phyloP scores from a whole-genome alignment of 2,329 filamentous ascomycete species.

The Magnaporthiopsis rhizophila region DNA sequence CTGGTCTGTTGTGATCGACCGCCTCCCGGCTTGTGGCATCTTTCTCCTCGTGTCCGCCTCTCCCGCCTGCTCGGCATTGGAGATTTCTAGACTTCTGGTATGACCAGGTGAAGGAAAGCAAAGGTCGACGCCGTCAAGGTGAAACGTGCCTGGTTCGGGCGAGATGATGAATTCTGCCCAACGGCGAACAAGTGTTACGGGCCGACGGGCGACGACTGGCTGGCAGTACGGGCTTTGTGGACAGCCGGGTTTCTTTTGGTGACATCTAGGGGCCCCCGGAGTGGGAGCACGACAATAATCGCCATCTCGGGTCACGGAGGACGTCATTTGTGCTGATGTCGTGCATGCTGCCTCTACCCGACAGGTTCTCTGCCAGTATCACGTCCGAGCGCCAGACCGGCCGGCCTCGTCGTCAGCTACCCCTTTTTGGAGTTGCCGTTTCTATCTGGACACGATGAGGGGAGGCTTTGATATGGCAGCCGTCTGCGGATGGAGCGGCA shows the following conservation, averaged over 20 bases:
- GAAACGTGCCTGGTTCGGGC: slow-evolving; percentile 1
- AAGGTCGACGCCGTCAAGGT: neutral
- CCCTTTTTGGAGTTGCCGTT: neutral
- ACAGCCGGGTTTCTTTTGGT: neutral
- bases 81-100: neutral
- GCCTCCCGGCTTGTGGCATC: neutral
- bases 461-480: neutral
- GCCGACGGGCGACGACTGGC: neutral
- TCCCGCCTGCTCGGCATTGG: slow-evolving; percentile 1
- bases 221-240: neutral
- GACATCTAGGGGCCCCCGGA: neutral
- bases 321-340: neutral
- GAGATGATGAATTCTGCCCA: slow-evolving; percentile 3
- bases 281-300: neutral
- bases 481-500: neutral
- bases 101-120: neutral
- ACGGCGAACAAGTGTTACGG: neutral
- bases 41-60: slow-evolving; percentile 1
- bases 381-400: neutral
- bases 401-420: neutral
- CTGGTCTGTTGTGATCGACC: neutral
- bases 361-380: neutral
- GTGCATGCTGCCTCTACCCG: neutral
- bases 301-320: neutral
- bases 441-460: neutral